phyloP scores from a whole-genome alignment of 257 asterid species.

The Leonotis leonurus region DNA sequence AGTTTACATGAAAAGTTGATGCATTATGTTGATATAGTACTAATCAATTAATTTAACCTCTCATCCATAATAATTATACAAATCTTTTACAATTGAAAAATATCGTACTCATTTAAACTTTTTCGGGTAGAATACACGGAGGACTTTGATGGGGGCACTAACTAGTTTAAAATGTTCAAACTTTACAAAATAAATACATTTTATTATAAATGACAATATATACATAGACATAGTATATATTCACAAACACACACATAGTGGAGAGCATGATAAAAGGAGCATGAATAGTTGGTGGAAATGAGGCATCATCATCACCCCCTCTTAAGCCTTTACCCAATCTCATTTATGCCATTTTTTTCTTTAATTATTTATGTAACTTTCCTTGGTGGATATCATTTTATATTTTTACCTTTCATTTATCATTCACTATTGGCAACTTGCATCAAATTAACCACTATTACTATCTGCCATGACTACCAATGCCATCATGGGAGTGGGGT shows the following conservation, averaged over 20 bases:
- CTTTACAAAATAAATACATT: too few relatives aligned
- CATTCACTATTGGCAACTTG: background rate
- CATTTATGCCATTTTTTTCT: background rate
- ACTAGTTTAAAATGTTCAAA: conserved; percentile 24
- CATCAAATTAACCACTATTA: conserved; percentile 1
- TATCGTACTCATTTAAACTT: too few relatives aligned
- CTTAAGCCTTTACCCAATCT: conserved; percentile 17
- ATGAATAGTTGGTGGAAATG: conserved; percentile 17
- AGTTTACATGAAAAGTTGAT: too few relatives aligned
- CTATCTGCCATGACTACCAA: background rate
- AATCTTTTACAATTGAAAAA: too few relatives aligned
- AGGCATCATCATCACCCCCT: conserved; percentile 35
- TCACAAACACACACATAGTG: too few relatives aligned
- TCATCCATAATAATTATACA: too few relatives aligned
- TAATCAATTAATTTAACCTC: too few relatives aligned
- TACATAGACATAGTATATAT: too few relatives aligned
- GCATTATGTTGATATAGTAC: too few relatives aligned
- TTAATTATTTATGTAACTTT: background rate
- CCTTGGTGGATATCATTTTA: conserved; percentile 20
- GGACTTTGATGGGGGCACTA: conserved; percentile 24
- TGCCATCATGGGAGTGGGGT: background rate
- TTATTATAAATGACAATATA: too few relatives aligned
- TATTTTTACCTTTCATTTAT: background rate
- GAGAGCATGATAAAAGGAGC: conserved; percentile 28
- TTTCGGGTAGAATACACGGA: too few relatives aligned